Conservation (phyloP, 345 rosid species). For the Gossypium ekmanianum region DNA sequence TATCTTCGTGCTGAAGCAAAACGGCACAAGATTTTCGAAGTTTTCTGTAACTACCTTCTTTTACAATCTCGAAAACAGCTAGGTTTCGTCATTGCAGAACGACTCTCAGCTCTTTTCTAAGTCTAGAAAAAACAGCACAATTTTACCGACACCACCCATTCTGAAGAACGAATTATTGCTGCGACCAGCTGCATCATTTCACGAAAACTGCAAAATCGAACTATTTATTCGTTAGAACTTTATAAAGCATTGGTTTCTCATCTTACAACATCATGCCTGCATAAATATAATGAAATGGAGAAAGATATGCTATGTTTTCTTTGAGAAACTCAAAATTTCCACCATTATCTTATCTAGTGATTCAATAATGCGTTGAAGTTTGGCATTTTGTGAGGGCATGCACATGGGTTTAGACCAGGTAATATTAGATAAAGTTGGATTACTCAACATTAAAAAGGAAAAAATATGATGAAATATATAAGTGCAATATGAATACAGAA, state of each 20-base stretch:
- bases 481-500: too few species aligned
- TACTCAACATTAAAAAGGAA: too few species aligned
- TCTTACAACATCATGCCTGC: background rate
- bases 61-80: background rate
- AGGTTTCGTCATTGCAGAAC: conserved; percentile 10
- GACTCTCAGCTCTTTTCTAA: conserved; percentile 16
- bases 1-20: background rate
- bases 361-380: too few species aligned
- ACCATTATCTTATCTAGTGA: background rate
- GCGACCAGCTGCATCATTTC: background rate
- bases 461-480: too few species aligned
- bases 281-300: too few species aligned
- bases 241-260: background rate
- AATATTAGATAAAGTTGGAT: too few species aligned
- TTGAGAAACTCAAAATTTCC: background rate
- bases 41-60: background rate
- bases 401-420: too few species aligned
- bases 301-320: too few species aligned
- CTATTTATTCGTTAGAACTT: background rate
- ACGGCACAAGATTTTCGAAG: background rate
- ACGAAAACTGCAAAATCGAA: background rate
- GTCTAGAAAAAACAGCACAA: background rate
- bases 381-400: too few species aligned
- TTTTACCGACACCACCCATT: conserved; percentile 4
- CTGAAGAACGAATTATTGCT: background rate